Conservation (phyloP, 2,329 filamentous ascomycete species). For the Aspergillus sclerotialis region DNA sequence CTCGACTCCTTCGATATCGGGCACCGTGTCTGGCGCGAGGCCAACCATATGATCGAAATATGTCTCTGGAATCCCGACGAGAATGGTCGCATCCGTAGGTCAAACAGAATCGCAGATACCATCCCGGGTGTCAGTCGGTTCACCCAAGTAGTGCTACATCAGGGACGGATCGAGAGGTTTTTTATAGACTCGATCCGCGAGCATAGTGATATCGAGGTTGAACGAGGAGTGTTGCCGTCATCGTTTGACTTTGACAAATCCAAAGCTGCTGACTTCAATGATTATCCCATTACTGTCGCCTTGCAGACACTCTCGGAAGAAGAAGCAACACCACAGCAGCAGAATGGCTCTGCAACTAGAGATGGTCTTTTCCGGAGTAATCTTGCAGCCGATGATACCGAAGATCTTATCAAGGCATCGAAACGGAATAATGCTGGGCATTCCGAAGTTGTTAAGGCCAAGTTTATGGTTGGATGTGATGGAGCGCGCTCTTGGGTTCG, state of each 20-base stretch:
- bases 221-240: slow-evolving; percentile 54
- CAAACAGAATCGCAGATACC: slow-evolving; percentile 57
- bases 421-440: slow-evolving; percentile 11
- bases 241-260: slow-evolving; percentile 49
- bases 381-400: slow-evolving; percentile 50
- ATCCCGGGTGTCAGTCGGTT: slow-evolving; percentile 56
- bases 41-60: slow-evolving; percentile 21
- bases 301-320: slow-evolving; percentile 53
- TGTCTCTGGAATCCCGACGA: slow-evolving; percentile 51
- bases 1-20: slow-evolving; percentile 65
- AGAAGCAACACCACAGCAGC: slow-evolving; percentile 47
- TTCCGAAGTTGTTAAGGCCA: slow-evolving; percentile 43
- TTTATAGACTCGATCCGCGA: slow-evolving; percentile 56
- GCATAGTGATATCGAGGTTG: slow-evolving; percentile 49
- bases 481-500: slow-evolving; percentile 63
- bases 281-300: slow-evolving; percentile 56
- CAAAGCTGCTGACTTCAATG: slow-evolving; percentile 38
- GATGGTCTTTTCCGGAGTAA: slow-evolving; percentile 57
- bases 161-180: slow-evolving; percentile 63
- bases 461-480: slow-evolving; percentile 63
- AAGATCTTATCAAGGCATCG: slow-evolving; percentile 38
- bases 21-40: slow-evolving; percentile 47
- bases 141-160: slow-evolving; percentile 61
- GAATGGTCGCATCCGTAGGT: slow-evolving; percentile 51
- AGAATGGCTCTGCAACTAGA: slow-evolving; percentile 24